Percentiles rank a stretch among this genome's conserved stretches.
Evolutionary conservation across 2,329 filamentous ascomycete species (phyloP).

Genomic region (Elsinoe arachidis): DNA sequence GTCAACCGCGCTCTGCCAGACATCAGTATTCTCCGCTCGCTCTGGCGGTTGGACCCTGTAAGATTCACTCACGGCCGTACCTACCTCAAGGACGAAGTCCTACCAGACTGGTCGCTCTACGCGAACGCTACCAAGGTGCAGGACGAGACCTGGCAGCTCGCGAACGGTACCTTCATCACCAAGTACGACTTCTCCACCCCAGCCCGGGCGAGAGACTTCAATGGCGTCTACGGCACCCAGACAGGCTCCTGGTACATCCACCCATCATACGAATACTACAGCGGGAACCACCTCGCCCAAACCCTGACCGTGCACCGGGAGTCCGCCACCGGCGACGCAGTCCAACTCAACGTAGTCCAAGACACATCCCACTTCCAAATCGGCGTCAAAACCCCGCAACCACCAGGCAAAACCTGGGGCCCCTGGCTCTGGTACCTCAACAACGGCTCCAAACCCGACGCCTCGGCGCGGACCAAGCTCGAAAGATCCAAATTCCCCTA

Average conservation of each 20-base stretch:
- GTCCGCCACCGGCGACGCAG: slow-evolving; percentile 41
- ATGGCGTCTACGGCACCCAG: slow-evolving; percentile 42
- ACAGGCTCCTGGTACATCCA: slow-evolving; percentile 45
- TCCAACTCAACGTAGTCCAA: slow-evolving; percentile 42
- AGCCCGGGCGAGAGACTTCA: slow-evolving; percentile 34
- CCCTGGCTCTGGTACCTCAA: slow-evolving; percentile 42
- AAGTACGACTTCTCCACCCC: slow-evolving; percentile 44
- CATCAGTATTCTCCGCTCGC: slow-evolving; percentile 43
- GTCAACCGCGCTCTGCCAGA: slow-evolving; percentile 42
- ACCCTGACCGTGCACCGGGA: slow-evolving; percentile 37
- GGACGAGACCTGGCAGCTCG: slow-evolving; percentile 45
- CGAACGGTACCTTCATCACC: slow-evolving; percentile 42
- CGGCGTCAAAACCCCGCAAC: slow-evolving; percentile 24
- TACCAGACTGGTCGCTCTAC: slow-evolving; percentile 39
- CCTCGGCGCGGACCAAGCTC: slow-evolving; percentile 29
- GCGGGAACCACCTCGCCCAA: slow-evolving; percentile 46
- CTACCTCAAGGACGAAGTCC: slow-evolving; percentile 36
- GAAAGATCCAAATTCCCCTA: slow-evolving; percentile 43
- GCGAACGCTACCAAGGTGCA: slow-evolving; percentile 41
- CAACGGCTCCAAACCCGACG: slow-evolving; percentile 39
- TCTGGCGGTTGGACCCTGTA: slow-evolving; percentile 41
- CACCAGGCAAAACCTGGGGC: slow-evolving; percentile 35
- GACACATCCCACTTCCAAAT: slow-evolving; percentile 26
- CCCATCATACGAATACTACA: slow-evolving; percentile 44
- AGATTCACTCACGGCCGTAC: slow-evolving; percentile 39